Base-by-base conservation (phyloP, 164 flowering plant genomes). In the Aristolochia fimbriata region DNA sequence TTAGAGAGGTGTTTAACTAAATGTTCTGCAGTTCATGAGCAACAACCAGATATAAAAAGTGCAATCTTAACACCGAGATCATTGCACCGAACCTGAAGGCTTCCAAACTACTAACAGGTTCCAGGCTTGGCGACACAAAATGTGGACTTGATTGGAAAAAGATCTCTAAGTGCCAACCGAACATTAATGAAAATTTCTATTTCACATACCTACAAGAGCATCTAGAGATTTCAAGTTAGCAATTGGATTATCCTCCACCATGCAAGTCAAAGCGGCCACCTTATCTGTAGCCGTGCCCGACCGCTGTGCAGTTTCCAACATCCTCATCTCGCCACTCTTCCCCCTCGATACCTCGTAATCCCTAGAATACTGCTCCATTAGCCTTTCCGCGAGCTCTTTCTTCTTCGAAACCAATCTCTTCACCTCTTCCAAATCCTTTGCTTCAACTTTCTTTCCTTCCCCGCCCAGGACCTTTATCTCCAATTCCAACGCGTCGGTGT, bases 251-350 rank as follows among this genome's bases (percentile, higher is more conserved):
- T 91, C 96, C 59, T 85, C 93, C n/a, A 91, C 77, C 81, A 84
- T 47, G 19, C 89, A 86, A 1, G 91, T 74, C 63, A 76, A 82
- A 0, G 97, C 99, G 0, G 97, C 86, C 3, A 94, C 91, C 71
- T 84, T 91, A 66, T 94, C 99, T 0, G 80, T 77, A 0, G 87
- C 89, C 17, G 99, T 94, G 27, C 97, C 97, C 0, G 96, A 84
- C 77, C 88, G 71, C 70, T 85, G 96, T 0, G 92, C 80, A 1
- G 90, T 65, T 14, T 74, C 20, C 37, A 88, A 71, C 99, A 91
- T 87, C 81, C 83, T 91, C 48, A 88, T 80, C 62, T 91, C 99
- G 48, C 96, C 95, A 61, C 68, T 78, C 65, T 77, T 75, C 50
- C 88, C 96, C 61, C 80, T 80, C 0, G 83, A 71, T 7, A 65